Conservation (phyloP, 75 land plant genomes). For the Adiantum capillusveneris region DNA sequence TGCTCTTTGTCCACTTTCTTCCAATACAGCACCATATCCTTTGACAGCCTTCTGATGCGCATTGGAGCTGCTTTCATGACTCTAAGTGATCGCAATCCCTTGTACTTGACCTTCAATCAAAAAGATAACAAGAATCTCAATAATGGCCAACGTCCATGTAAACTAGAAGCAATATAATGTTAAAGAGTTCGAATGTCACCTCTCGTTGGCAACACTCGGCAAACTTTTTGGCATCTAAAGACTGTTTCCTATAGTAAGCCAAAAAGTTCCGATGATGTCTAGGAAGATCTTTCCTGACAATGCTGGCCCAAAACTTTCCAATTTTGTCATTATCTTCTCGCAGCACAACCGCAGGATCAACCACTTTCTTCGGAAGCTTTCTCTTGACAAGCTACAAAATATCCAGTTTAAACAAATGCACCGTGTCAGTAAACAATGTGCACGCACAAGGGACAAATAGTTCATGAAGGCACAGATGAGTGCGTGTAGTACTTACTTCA, state of each 20-base stretch:
- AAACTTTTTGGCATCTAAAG: constrained; percentile 64
- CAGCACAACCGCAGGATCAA: constrained; percentile 59
- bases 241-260: constrained; percentile 57
- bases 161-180: background rate
- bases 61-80: constrained; percentile 71
- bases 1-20: constrained; percentile 90
- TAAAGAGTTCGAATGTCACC: constrained; percentile 24
- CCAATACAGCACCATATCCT: constrained; percentile 86
- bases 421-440: too few relatives aligned
- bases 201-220: constrained; percentile 93
- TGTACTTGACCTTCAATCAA: constrained; percentile 59
- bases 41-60: constrained; percentile 75
- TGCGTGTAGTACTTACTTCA: constrained; percentile 67
- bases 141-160: background rate
- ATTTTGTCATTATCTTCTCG: constrained; percentile 78
- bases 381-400: constrained; percentile 73
- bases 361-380: constrained; percentile 66
- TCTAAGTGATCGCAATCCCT: constrained; percentile 56
- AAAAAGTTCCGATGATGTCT: constrained; percentile 68
- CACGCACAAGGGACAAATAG: too few relatives aligned
- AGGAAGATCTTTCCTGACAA: constrained; percentile 76
- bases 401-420: too few relatives aligned
- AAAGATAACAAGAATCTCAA: constrained; percentile 4
- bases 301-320: constrained; percentile 60
- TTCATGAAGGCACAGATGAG: too few relatives aligned